Percentiles rank a stretch among this genome's conserved stretches.
Evolutionary conservation across 2,329 filamentous ascomycete genomes (phyloP).

Genomic region (Amauroascus niger): DNA sequence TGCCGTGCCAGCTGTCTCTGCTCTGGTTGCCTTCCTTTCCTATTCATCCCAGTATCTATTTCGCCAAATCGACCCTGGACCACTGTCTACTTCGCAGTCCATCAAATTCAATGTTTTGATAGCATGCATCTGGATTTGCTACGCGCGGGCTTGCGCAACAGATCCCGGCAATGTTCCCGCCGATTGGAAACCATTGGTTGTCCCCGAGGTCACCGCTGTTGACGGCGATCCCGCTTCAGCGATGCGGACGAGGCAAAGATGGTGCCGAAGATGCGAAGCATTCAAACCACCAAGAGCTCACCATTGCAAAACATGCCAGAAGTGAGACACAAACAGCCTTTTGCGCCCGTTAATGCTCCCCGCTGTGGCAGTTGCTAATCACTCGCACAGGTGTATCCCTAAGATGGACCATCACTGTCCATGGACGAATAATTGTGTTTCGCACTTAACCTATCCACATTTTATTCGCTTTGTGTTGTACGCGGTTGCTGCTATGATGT

Average conservation of each 20-base stretch:
- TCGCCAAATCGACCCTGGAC: slow-evolving; percentile 43
- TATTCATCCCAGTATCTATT: slow-evolving; percentile 54
- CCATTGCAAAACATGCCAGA: slow-evolving; percentile 55
- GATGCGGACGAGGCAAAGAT: slow-evolving; percentile 33
- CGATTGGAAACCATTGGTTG: slow-evolving; percentile 29
- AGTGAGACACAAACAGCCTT: slow-evolving; percentile 31
- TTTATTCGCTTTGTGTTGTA: slow-evolving; percentile 56
- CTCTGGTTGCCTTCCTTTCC: slow-evolving; percentile 49
- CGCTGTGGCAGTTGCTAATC: background rate
- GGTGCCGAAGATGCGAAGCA: slow-evolving; percentile 54
- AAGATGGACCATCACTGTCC: slow-evolving; percentile 61
- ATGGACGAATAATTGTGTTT: slow-evolving; percentile 58
- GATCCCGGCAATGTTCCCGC: slow-evolving; percentile 48
- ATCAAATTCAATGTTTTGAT: slow-evolving; percentile 48
- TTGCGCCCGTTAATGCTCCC: background rate
- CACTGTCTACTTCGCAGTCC: slow-evolving; percentile 42
- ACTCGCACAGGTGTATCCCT: slow-evolving; percentile 45
- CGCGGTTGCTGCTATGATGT: slow-evolving; percentile 47
- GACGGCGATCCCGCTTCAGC: background rate
- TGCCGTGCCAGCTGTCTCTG: slow-evolving; percentile 45
- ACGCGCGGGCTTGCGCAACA: slow-evolving; percentile 49
- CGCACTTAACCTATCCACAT: slow-evolving; percentile 55
- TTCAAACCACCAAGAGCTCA: slow-evolving; percentile 54
- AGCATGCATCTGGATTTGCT: slow-evolving; percentile 48
- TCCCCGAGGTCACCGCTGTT: slow-evolving; percentile 11